These are phyloP conservation scores for Neurospora sp. DNA, from an alignment of 495 filamentous ascomycete species.

Conservation along the genomic window DNA sequence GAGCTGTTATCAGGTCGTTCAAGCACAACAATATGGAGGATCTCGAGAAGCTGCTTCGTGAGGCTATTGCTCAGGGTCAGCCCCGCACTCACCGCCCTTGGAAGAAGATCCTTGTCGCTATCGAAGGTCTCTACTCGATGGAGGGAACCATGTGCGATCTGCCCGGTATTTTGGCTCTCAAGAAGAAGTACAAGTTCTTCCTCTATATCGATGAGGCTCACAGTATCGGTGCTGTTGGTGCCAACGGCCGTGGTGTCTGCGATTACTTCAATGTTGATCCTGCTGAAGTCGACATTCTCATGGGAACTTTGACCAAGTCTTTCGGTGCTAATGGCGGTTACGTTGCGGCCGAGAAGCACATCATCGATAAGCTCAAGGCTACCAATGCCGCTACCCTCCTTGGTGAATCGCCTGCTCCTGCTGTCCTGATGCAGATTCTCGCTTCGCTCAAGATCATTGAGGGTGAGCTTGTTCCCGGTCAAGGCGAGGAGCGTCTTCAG, in stretches of 20 bases:
- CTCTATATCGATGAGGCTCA: slow-evolving; percentile 96
- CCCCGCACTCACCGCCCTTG: slow-evolving; percentile 94
- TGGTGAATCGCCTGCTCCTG: slow-evolving; percentile 79
- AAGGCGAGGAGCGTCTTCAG: slow-evolving; percentile 92
- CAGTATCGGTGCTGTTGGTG: slow-evolving; percentile 88
- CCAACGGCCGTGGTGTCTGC: slow-evolving; percentile 81
- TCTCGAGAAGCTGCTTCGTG: slow-evolving; percentile 72
- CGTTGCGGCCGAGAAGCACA: slow-evolving; percentile 76
- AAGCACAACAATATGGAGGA: slow-evolving; percentile 94
- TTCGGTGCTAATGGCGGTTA: slow-evolving; percentile 98
- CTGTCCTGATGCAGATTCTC: slow-evolving; percentile 80
- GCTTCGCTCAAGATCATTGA: slow-evolving; percentile 76
- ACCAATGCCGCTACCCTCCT: slow-evolving; percentile 81
- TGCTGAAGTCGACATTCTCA: slow-evolving; percentile 82
- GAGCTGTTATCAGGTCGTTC: slow-evolving; percentile 89
- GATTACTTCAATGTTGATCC: slow-evolving; percentile 93
- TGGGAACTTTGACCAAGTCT: slow-evolving; percentile 97
- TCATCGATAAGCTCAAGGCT: slow-evolving; percentile 82
- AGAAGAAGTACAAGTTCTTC: slow-evolving; percentile 91
- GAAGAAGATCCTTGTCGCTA: slow-evolving; percentile 96
- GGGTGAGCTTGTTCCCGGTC: slow-evolving; percentile 77
- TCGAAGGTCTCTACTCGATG: slow-evolving; percentile 98
- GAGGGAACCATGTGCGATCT: slow-evolving; percentile 97
- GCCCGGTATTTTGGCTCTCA: slow-evolving; percentile 72
- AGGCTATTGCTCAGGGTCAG: slow-evolving; percentile 90